phyloP scores from a whole-genome alignment of 1,139 yeast genomes.

The Pneumocystis murina region DNA sequence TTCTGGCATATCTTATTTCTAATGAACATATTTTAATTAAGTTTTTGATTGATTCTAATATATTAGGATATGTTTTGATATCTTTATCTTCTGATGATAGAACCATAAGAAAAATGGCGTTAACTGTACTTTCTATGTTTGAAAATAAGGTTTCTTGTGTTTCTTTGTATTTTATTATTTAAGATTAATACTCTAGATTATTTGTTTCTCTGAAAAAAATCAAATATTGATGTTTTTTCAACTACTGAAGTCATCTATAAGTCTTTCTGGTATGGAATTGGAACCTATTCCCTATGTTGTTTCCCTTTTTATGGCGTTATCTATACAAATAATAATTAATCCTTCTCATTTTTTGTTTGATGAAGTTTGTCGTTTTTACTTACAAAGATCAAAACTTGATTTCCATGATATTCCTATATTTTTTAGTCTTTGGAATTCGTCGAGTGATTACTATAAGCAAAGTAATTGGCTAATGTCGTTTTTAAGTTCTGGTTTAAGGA shows the following conservation, averaged over 20 bases:
- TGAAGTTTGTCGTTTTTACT: constrained; percentile 10
- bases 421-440: constrained; percentile 6
- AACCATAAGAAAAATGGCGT: constrained; percentile 4
- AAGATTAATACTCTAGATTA: not conserved
- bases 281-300: constrained; percentile 4
- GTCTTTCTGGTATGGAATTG: not conserved
- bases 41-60: constrained; percentile 6
- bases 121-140: constrained; percentile 5
- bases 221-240: constrained; percentile 7
- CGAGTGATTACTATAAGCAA: constrained; percentile 7
- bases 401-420: constrained; percentile 12
- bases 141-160: not conserved
- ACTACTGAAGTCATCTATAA: constrained; percentile 1
- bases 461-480: constrained; percentile 10
- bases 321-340: constrained; percentile 6
- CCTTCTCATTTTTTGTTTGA: constrained; percentile 11
- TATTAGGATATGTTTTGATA: constrained; percentile 8
- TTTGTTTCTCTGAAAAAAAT: constrained; percentile 7
- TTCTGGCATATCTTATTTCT: constrained; percentile 7
- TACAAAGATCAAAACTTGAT: constrained; percentile 11
- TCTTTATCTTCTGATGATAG: constrained; percentile 8
- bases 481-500: constrained; percentile 8
- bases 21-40: constrained; percentile 3
- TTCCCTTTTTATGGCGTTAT: constrained; percentile 9
- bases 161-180: not conserved